Evolutionary conservation across 805 yeast genomes (phyloP), one percentile per base, ranked within the genome.

Genomic region (Ogataea naganishii): DNA sequence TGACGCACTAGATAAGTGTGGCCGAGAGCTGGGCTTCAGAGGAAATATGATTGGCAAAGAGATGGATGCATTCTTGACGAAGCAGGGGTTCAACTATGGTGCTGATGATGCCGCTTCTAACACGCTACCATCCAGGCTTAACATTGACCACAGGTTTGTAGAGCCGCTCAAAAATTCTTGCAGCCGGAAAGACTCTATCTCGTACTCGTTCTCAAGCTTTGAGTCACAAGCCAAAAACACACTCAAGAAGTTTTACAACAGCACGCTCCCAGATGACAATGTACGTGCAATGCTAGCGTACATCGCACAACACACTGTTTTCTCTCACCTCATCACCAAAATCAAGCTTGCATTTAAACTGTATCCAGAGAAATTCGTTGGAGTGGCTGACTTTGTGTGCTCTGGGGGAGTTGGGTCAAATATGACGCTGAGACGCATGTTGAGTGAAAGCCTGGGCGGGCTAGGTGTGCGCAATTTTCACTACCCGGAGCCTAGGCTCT

Each of bases 371-470:
- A 60, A 62, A 34, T 55, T 77, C 18, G 39, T 37, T 3, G 62
- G 53, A 3, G 66, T 72, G 9, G 50, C 56, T 11, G 67, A 70
- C 40, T 68, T 88, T 44, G 82, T 92, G 1, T 75, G 86, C 33
- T 80, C 97, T 0, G 98, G 98, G 7, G 98, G 98, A 5, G 98
- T 92, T 1, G 95, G 89, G 0, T 76, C 95, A 1, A 92, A 88
- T 47, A 29, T 47, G 25, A 52, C 58, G 18, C 55, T 84, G 11
- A 58, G 94, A 31, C 36, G 51, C 6, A 66, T 66, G 56, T 49
- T 81, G 5, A 42, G 48, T 27, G 40, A 46, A 1, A 60, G 63
- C 24, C 27, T 55, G 14, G 18, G 26, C 4, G 51, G 74, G n/a
- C 30, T 53, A 4, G 46, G 46, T 2, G 33, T 40, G 3, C 32